A percentile compares a stretch with the other conserved stretches of the same genome.
These are phyloP conservation scores for Neoscytalidium dimidiatum DNA, from an alignment of 2,329 filamentous ascomycete species.

Conservation along the genomic window DNA sequence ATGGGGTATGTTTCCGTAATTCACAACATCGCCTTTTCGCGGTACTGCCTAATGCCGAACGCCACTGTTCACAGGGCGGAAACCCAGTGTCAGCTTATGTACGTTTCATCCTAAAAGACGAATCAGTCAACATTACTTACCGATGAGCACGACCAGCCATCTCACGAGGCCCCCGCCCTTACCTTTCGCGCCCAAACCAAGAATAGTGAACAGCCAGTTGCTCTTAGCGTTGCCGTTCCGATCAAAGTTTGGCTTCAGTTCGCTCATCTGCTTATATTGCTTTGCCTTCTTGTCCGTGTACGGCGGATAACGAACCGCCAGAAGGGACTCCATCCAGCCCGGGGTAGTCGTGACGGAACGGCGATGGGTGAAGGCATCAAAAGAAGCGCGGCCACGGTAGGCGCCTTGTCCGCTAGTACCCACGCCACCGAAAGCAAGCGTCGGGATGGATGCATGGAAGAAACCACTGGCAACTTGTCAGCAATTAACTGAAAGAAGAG, in stretches of 20 bases:
- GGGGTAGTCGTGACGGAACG: slow-evolving; percentile 64
- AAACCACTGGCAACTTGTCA: slow-evolving; percentile 46
- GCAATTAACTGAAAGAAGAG: background rate
- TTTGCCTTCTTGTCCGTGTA: slow-evolving; percentile 57
- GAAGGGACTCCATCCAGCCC: slow-evolving; percentile 65
- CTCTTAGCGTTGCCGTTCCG: slow-evolving; percentile 49
- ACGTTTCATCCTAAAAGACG: background rate
- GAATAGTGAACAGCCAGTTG: slow-evolving; percentile 30
- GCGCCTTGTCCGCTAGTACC: slow-evolving; percentile 75
- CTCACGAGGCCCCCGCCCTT: slow-evolving; percentile 6
- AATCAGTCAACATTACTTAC: slow-evolving; percentile 14
- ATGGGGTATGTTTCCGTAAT: background rate
- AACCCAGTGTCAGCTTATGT: background rate
- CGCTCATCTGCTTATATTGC: slow-evolving; percentile 53
- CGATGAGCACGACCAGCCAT: slow-evolving; percentile 13
- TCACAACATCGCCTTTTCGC: background rate
- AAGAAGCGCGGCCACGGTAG: slow-evolving; percentile 76
- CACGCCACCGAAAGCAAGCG: slow-evolving; percentile 79
- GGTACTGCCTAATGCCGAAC: slow-evolving; percentile 1
- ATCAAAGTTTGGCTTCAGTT: slow-evolving; percentile 61
- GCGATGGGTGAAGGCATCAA: slow-evolving; percentile 68
- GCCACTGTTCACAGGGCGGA: background rate
- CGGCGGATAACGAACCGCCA: slow-evolving; percentile 68
- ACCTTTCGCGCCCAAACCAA: slow-evolving; percentile 20
- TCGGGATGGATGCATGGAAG: slow-evolving; percentile 70